Conservation (phyloP, 2,329 filamentous ascomycete genomes). For the Alternaria solani region DNA sequence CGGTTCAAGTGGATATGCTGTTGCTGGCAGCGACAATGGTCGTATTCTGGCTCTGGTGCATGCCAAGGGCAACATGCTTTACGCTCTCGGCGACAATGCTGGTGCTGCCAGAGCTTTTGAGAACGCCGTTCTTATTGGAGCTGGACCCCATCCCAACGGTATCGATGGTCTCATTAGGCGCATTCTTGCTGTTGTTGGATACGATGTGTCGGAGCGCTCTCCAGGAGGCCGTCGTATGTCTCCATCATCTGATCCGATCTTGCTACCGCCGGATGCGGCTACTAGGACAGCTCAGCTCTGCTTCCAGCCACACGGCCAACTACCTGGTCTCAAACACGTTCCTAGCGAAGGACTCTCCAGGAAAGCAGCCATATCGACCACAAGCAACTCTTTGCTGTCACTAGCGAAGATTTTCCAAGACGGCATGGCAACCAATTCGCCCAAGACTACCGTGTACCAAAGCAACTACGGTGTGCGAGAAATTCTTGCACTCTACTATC, state of each 20-base stretch:
- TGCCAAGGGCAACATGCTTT: conserved; percentile 98
- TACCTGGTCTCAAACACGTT: conserved; percentile 81
- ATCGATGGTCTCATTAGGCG: conserved; percentile 81
- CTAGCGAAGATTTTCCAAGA: conserved; percentile 98
- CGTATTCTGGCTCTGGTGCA: conserved; percentile 93
- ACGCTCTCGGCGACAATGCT: conserved; percentile 82
- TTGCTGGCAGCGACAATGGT: conserved; percentile 88
- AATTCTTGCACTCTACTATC: conserved; percentile 92
- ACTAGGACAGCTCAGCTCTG: conserved; percentile 83
- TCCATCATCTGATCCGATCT: conserved; percentile 67
- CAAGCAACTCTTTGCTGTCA: conserved; percentile 93
- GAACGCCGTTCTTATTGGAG: conserved; percentile 89
- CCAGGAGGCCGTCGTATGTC: conserved; percentile 38
- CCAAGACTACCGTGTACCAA: conserved; percentile 62
- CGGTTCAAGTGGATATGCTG: conserved; percentile 82
- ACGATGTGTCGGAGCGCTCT: conserved; percentile 48
- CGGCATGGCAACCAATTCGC: conserved; percentile 79
- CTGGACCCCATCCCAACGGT: conserved; percentile 72
- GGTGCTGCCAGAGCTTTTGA: conserved; percentile 90
- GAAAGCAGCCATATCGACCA: conserved; percentile 86
- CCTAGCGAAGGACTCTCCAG: conserved; percentile 71
- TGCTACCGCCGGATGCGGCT: conserved; percentile 84
- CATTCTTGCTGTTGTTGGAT: conserved; percentile 73
- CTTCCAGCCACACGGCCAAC: conserved; percentile 76
- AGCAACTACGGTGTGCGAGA: conserved; percentile 83